Base-by-base conservation (phyloP, 1,284 basidiomycete genomes). In the Sanguinoderma infundibulare region DNA sequence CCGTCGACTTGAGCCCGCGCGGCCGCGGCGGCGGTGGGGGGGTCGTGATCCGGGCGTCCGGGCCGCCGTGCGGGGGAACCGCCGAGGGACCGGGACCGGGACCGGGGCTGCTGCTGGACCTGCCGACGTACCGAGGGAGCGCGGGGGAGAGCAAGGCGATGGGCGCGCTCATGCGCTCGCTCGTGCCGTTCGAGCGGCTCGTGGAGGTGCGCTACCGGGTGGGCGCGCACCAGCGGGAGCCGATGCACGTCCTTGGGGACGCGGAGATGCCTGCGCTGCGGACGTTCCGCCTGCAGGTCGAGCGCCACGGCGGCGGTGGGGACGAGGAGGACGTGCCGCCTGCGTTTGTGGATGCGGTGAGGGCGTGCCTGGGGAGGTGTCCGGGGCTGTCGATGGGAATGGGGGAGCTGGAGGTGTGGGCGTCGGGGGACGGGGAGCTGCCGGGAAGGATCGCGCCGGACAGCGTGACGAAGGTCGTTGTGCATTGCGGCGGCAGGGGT, bases 71-170 rank as follows among this genome's bases (percentile, higher is more conserved):
- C 44, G 47, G 14, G 44, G 44, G 15, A n/a, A n/a, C n/a, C n/a
- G n/a, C n/a, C 24, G 44, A 22, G 40, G 40, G n/a, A 22, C n/a
- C n/a, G n/a, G 15, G 40, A 22, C 26, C 24, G 3, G 47, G 28
- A 6, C 51, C 40, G 10, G 58, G 47, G 2, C 52, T 65, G 17
- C 55, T 62, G 17, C 60, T 65, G 34, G 64, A 62, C 55, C 36
- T 64, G 50, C 51, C 34, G 32, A 30, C 53, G 15, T 35, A 50
- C 22, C 50, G 52, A 46, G 20, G 55, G 38, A 20, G 32, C 5
- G 14, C 42, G 35, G 24, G 35, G 8, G 24, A 17, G 12, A 30
- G 34, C 22, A 34, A 59, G 22, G 10, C 42, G 24, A 36, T 34
- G 10, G 38, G n/a, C n/a, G 5, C 46, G 20, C 32, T 61, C 20